Evolutionary conservation across 768 basidiomycete genomes (phyloP).

Genomic region (Hirschioporus abietinus): DNA sequence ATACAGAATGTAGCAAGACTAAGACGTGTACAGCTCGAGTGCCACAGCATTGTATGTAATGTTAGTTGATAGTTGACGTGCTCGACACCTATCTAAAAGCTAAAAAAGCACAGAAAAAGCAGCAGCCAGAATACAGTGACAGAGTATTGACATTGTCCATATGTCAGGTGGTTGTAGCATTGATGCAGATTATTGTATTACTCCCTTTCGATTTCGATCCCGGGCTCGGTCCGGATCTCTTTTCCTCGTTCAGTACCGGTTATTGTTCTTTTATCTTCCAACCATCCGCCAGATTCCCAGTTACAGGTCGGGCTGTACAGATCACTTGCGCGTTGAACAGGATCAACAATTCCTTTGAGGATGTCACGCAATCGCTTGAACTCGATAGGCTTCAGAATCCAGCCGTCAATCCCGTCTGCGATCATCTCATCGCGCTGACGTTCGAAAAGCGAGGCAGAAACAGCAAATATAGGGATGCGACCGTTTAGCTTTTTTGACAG

Average conservation of each 20-base stretch:
- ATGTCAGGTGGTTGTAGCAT: no score
- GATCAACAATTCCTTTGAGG: slow-evolving; percentile 54
- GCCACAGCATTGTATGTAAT: neutral
- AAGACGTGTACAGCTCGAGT: neutral
- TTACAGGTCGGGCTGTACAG: slow-evolving; percentile 45
- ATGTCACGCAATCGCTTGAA: slow-evolving; percentile 60
- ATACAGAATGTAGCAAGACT: neutral
- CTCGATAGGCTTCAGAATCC: slow-evolving; percentile 81
- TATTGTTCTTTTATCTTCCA: slow-evolving; percentile 18
- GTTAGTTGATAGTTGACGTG: neutral
- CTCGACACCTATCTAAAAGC: neutral
- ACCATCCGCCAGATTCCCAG: slow-evolving; percentile 66
- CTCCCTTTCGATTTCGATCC: neutral
- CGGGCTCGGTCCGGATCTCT: neutral
- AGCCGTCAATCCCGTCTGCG: slow-evolving; percentile 65
- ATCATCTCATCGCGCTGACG: slow-evolving; percentile 49
- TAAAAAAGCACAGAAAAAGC: neutral
- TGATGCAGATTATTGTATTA: neutral
- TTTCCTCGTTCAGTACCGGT: neutral
- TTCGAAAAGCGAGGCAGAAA: slow-evolving; percentile 68
- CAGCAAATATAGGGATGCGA: slow-evolving; percentile 76
- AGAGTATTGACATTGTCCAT: neutral
- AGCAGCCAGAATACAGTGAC: neutral
- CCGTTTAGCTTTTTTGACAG: slow-evolving; percentile 49
- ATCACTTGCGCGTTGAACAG: slow-evolving; percentile 43